Conservation (phyloP, 1,284 basidiomycete species). For the Naganishia cerealis region DNA sequence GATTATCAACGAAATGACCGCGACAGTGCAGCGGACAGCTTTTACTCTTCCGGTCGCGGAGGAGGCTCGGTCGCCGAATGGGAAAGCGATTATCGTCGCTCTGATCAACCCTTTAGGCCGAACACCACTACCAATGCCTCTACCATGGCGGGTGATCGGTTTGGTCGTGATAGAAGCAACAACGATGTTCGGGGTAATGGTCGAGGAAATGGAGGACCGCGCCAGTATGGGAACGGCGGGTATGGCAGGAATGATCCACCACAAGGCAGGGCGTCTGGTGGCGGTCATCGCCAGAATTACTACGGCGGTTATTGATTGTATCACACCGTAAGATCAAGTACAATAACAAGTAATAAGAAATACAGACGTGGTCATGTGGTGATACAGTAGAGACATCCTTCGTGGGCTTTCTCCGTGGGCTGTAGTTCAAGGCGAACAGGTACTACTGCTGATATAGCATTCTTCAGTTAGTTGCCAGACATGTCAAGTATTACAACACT, state of each 20-base stretch:
- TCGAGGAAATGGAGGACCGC: neutral
- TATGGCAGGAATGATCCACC: neutral
- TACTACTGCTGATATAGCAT: too few species aligned
- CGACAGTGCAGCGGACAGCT: constrained; percentile 18
- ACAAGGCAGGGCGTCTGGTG: constrained; percentile 1
- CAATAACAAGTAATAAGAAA: too few species aligned
- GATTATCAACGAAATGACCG: constrained; percentile 14
- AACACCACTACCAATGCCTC: neutral
- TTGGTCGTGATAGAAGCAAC: neutral
- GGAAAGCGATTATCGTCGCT: constrained; percentile 14
- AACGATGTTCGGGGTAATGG: neutral
- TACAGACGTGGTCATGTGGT: too few species aligned
- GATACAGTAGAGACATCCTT: too few species aligned
- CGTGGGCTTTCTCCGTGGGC: too few species aligned
- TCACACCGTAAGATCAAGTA: too few species aligned
- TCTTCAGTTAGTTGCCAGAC: too few species aligned
- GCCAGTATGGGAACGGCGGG: neutral
- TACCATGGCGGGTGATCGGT: neutral
- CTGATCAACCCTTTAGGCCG: constrained; percentile 23
- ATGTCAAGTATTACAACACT: too few species aligned
- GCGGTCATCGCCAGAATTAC: constrained; percentile 23
- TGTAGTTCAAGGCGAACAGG: too few species aligned
- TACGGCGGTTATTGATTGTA: constrained; percentile 15
- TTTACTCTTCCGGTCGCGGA: constrained; percentile 21
- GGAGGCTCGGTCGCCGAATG: constrained; percentile 25